Conservation (phyloP, 768 basidiomycete species). For the Phaeotremella fagi region DNA sequence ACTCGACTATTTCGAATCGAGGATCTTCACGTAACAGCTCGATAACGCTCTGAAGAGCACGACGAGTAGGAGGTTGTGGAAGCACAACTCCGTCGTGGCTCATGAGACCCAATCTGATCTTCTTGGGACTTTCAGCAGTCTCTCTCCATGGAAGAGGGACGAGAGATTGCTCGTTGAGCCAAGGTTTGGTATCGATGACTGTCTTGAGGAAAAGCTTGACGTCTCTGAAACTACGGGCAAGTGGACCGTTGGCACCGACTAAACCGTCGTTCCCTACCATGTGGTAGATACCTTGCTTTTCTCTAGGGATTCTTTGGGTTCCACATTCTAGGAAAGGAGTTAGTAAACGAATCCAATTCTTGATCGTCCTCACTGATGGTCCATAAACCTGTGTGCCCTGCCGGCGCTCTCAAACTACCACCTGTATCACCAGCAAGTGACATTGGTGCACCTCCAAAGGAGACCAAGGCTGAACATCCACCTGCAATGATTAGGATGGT, state of each 20-base stretch:
- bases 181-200: neutral
- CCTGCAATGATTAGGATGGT: neutral
- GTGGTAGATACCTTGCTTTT: neutral
- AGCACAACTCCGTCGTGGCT: slow-evolving; percentile 34
- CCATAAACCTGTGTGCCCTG: neutral
- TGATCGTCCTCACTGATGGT: neutral
- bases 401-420: neutral
- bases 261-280: neutral
- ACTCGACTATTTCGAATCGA: neutral
- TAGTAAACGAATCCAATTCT: too few relatives aligned
- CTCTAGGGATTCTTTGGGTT: slow-evolving; percentile 56
- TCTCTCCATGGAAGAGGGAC: neutral
- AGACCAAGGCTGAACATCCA: neutral
- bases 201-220: neutral
- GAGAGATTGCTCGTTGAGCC: neutral
- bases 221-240: neutral
- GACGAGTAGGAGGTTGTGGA: slow-evolving; percentile 24
- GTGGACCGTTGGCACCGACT: neutral
- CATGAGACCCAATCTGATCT: slow-evolving; percentile 25
- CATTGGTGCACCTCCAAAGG: neutral
- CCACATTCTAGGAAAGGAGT: too few relatives aligned
- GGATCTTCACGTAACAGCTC: neutral
- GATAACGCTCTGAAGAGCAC: slow-evolving; percentile 7
- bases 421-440: neutral
- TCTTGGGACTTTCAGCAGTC: neutral